Evolutionary conservation across 495 filamentous ascomycete genomes (phyloP).

Genomic region (Aspergillus olivimuriae): DNA sequence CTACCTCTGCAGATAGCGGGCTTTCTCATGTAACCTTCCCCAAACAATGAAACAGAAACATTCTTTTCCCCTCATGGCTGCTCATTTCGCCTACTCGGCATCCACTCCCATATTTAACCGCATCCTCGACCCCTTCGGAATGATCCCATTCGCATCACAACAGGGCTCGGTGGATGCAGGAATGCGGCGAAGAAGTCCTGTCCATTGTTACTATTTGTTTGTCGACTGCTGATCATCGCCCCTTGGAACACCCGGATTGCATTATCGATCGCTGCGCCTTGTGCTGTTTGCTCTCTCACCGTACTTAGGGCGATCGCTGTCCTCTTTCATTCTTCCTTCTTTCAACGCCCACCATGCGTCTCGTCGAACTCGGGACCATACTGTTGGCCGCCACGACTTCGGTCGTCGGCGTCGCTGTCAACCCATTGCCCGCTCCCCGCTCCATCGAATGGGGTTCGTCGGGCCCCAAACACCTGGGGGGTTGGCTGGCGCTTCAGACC

Average conservation of each 20-base stretch:
- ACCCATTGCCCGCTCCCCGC: constrained; percentile 49
- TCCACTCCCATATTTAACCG: too few species aligned
- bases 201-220: not conserved
- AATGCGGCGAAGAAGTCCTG: not conserved
- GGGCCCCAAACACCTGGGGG: constrained; percentile 37
- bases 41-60: not conserved
- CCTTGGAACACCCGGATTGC: not conserved
- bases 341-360: constrained; percentile 20
- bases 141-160: not conserved
- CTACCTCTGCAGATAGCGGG: too few species aligned
- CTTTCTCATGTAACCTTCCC: too few species aligned
- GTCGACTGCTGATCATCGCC: not conserved
- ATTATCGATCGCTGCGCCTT: not conserved
- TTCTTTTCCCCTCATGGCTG: not conserved
- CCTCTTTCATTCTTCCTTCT: not conserved
- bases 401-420: constrained; percentile 41
- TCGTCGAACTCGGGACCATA: constrained; percentile 21
- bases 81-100: too few species aligned
- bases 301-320: not conserved
- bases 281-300: too few species aligned
- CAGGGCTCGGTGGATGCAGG: too few species aligned
- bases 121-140: too few species aligned
- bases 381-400: constrained; percentile 20
- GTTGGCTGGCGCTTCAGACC: constrained; percentile 17
- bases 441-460: constrained; percentile 48